Percentiles rank a stretch among this genome's conserved stretches.
phyloP scores from a whole-genome alignment of 164 flowering plant species.

The Tinospora cordifolia region DNA sequence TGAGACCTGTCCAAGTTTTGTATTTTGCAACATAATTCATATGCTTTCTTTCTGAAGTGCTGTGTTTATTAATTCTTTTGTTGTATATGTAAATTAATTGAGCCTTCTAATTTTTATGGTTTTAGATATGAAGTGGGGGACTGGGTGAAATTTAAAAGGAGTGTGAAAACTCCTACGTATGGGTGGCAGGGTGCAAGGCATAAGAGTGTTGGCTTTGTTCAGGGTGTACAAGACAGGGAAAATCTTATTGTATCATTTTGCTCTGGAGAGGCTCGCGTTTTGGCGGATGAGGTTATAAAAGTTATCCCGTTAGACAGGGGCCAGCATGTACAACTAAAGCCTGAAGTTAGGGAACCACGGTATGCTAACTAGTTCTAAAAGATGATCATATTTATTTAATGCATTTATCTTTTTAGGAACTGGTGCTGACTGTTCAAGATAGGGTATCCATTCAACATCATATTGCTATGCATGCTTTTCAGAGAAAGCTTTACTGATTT shows the following conservation, averaged over 20 bases:
- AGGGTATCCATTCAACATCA: no score
- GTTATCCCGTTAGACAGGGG: conserved; percentile 95
- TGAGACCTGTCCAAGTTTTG: not conserved
- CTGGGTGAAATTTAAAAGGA: conserved; percentile 92
- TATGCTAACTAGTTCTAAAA: conserved; percentile 18
- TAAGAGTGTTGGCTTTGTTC: conserved; percentile 95
- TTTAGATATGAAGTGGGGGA: conserved; percentile 81
- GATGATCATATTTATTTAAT: no score
- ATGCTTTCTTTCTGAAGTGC: not conserved
- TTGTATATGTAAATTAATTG: conserved; percentile 2
- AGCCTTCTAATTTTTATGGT: conserved; percentile 7
- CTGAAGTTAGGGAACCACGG: conserved; percentile 91
- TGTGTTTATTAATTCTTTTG: not conserved
- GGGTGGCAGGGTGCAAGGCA: conserved; percentile 97
- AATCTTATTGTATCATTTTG: conserved; percentile 82
- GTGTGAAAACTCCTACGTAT: conserved; percentile 57
- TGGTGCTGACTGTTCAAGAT: no score
- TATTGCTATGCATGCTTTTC: no score
- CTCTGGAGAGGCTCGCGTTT: conserved; percentile 81
- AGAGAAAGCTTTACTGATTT: no score
- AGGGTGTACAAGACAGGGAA: conserved; percentile 60
- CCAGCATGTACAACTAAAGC: conserved; percentile 84
- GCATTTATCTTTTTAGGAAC: no score
- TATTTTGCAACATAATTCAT: not conserved
- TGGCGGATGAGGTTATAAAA: conserved; percentile 75